A percentile compares a stretch with the other conserved stretches of the same genome.
These are phyloP conservation scores for Dendrobium officinale DNA, from an alignment of 106 monocot genomes.

Conservation along the genomic window DNA sequence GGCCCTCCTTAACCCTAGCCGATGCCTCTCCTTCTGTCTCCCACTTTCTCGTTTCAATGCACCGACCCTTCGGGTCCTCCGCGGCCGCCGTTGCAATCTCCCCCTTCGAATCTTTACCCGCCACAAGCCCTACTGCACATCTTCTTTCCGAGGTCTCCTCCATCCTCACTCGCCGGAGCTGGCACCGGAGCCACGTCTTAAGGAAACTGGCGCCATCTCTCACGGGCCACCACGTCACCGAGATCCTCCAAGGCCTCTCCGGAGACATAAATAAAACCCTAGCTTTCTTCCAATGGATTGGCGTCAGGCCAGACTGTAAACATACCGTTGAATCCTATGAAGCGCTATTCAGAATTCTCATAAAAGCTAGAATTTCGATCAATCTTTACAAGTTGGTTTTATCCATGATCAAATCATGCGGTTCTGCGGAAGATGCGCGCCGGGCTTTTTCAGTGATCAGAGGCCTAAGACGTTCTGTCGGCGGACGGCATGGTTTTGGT, in stretches of 20 bases:
- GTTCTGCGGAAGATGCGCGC: slow-evolving; percentile 20
- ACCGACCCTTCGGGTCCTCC: neutral
- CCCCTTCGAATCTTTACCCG: neutral
- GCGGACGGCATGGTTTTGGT: slow-evolving; percentile 28
- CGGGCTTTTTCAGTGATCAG: slow-evolving; percentile 16
- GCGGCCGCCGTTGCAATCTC: neutral
- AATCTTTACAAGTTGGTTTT: slow-evolving; percentile 29
- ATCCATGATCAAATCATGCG: slow-evolving; percentile 52
- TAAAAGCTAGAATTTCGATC: slow-evolving; percentile 9
- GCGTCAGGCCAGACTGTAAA: slow-evolving; percentile 28
- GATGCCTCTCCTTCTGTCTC: neutral
- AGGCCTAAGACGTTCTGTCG: neutral
- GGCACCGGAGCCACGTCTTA: slow-evolving; percentile 23
- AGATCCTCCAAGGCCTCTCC: slow-evolving; percentile 27
- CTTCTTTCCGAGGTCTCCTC: slow-evolving; percentile 12
- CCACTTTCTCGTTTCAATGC: neutral
- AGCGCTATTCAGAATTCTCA: slow-evolving; percentile 38
- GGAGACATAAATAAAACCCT: slow-evolving; percentile 35
- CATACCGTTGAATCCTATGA: slow-evolving; percentile 49
- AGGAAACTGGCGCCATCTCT: slow-evolving; percentile 34
- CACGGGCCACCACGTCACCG: slow-evolving; percentile 36
- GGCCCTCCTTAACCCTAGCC: neutral
- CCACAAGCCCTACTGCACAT: neutral
- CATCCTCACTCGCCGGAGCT: slow-evolving; percentile 41
- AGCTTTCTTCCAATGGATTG: slow-evolving; percentile 58